These are phyloP conservation scores for Alternaria consortialis DNA, from an alignment of 2,329 filamentous ascomycete genomes.

Conservation along the genomic window DNA sequence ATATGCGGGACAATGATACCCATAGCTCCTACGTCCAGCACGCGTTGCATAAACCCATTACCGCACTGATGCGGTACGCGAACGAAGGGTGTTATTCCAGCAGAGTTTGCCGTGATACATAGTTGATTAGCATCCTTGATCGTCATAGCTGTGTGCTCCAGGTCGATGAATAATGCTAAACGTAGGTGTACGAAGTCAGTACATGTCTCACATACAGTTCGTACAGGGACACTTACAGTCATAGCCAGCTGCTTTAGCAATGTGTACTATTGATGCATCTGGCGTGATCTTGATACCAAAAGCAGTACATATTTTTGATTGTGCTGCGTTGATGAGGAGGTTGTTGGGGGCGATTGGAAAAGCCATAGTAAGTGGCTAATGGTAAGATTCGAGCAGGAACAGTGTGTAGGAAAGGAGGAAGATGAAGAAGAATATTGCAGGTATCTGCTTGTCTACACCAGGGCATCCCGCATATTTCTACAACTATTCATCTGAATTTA, in stretches of 20 bases:
- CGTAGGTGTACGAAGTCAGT: too few relatives aligned
- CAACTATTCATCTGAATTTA: too few relatives aligned
- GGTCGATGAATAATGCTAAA: slow-evolving; percentile 50
- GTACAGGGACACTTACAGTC: slow-evolving; percentile 21
- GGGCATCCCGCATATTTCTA: too few relatives aligned
- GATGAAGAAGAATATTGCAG: not conserved
- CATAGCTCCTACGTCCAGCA: slow-evolving; percentile 43
- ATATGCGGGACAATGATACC: slow-evolving; percentile 21
- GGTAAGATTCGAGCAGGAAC: not conserved
- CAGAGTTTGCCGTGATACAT: slow-evolving; percentile 37
- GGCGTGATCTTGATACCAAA: slow-evolving; percentile 39
- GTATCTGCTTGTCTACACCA: too few relatives aligned
- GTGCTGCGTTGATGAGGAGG: not conserved
- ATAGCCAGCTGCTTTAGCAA: slow-evolving; percentile 49
- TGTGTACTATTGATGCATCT: slow-evolving; percentile 40
- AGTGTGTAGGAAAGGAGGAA: not conserved
- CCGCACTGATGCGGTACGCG: too few relatives aligned
- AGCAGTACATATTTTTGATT: not conserved
- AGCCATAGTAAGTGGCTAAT: not conserved
- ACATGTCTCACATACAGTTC: too few relatives aligned
- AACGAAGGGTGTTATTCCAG: slow-evolving; percentile 45
- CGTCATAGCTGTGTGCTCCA: slow-evolving; percentile 50
- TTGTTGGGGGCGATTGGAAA: not conserved
- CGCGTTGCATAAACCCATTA: slow-evolving; percentile 41
- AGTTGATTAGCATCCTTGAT: slow-evolving; percentile 43